Evolutionary conservation across 2,329 filamentous ascomycete genomes (phyloP).

Genomic region (Fusarium poae): DNA sequence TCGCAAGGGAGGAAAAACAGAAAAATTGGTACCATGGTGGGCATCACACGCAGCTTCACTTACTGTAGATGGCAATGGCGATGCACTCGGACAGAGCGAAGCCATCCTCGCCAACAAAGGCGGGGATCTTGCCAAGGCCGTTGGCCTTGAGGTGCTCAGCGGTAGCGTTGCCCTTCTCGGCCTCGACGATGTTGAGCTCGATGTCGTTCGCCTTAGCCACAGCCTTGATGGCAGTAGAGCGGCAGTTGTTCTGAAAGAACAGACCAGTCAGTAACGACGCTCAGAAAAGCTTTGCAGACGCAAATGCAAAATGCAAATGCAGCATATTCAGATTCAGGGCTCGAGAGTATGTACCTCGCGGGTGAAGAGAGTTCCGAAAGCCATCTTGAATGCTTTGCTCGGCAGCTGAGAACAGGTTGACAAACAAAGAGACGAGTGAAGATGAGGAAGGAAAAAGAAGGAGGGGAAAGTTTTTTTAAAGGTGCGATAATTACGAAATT

Average conservation of each 20-base stretch:
- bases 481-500: slow-evolving; percentile 42
- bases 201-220: slow-evolving; percentile 98
- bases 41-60: slow-evolving; percentile 58
- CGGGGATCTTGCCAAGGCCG: slow-evolving; percentile 90
- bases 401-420: slow-evolving; percentile 50
- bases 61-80: slow-evolving; percentile 98
- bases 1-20: slow-evolving; percentile 40
- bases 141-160: slow-evolving; percentile 87
- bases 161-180: slow-evolving; percentile 73
- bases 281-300: slow-evolving; percentile 27
- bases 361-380: slow-evolving; percentile 98
- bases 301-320: slow-evolving; percentile 18
- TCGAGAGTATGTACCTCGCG: slow-evolving; percentile 70
- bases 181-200: slow-evolving; percentile 86
- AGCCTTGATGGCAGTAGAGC: slow-evolving; percentile 87
- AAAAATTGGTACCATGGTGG: slow-evolving; percentile 34
- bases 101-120: slow-evolving; percentile 92
- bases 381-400: slow-evolving; percentile 73
- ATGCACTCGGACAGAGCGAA: slow-evolving; percentile 90
- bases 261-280: slow-evolving; percentile 53
- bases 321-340: slow-evolving; percentile 36
- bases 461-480: slow-evolving; percentile 53
- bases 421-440: slow-evolving; percentile 40
- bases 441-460: slow-evolving; percentile 46
- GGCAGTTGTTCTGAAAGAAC: slow-evolving; percentile 80